A percentile compares a stretch with the other conserved stretches of the same genome.
phyloP scores from a whole-genome alignment of 495 filamentous ascomycete species.

The Stereocaulon alpinum region DNA sequence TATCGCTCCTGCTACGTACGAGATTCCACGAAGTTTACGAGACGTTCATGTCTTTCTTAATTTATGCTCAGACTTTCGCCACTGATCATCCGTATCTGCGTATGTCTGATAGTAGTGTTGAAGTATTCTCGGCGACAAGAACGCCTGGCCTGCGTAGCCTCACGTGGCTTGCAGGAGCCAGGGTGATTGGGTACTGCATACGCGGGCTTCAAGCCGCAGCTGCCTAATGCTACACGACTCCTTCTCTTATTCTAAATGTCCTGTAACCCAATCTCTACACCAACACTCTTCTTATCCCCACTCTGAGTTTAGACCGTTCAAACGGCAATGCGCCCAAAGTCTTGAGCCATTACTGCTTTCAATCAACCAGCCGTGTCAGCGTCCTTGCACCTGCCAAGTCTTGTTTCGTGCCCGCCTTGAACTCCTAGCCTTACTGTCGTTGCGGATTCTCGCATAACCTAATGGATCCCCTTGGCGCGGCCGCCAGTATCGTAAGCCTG shows the following conservation, averaged over 20 bases:
- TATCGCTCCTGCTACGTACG: not conserved
- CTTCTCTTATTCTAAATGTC: not conserved
- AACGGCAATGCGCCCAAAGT: too few species aligned
- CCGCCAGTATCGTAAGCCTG: conserved; percentile 25
- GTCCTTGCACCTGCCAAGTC: too few species aligned
- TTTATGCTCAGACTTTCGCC: not conserved
- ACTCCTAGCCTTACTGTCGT: not conserved
- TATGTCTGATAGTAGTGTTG: not conserved
- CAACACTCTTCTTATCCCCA: too few species aligned
- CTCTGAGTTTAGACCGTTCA: too few species aligned
- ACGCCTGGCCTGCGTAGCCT: not conserved
- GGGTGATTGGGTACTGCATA: not conserved
- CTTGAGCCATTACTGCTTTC: too few species aligned
- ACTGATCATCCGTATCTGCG: too few species aligned
- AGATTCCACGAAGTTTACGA: too few species aligned
- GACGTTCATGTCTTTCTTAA: too few species aligned
- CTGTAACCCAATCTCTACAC: not conserved
- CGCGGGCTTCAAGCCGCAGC: conserved; percentile 3
- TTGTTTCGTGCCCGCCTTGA: too few species aligned
- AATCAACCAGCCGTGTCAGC: too few species aligned
- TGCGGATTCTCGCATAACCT: not conserved
- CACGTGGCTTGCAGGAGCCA: not conserved
- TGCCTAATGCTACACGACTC: not conserved
- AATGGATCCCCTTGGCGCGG: conserved; percentile 5
- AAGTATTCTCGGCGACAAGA: not conserved